A percentile compares a stretch with the other conserved stretches of the same genome.
Conservation (phyloP, 768 basidiomycete species). For the Dentipellis sp. region DNA sequence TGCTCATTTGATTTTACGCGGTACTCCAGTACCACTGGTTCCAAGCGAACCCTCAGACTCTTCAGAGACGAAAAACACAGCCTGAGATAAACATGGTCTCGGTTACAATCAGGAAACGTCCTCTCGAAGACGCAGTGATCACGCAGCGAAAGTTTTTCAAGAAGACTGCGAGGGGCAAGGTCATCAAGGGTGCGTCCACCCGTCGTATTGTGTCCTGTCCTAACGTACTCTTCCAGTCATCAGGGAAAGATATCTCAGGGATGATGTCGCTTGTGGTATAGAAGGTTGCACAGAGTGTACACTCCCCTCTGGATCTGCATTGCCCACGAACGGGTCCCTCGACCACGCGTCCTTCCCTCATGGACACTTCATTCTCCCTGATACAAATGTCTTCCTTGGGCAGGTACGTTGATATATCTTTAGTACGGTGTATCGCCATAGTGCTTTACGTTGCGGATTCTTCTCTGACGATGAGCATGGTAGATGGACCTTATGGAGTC, state of each 20-base stretch:
- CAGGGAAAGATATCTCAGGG: conserved; percentile 87
- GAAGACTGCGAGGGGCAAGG: conserved; percentile 90
- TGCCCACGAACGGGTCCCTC: conserved; percentile 53
- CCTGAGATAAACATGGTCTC: conserved; percentile 29
- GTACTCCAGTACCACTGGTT: not conserved
- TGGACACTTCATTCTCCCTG: conserved; percentile 82
- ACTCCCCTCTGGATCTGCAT: conserved; percentile 27
- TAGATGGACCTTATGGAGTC: conserved; percentile 95
- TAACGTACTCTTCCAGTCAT: conserved; percentile 38
- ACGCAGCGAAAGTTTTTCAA: conserved; percentile 93
- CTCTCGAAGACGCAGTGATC: conserved; percentile 57
- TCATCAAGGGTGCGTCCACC: conserved; percentile 67
- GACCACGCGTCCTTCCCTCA: conserved; percentile 46
- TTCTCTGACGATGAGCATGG: not conserved
- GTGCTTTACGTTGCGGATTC: no score
- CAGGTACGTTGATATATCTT: conserved; percentile 44
- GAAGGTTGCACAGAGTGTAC: conserved; percentile 57
- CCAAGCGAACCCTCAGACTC: not conserved
- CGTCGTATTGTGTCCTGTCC: not conserved
- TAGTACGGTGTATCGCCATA: not conserved
- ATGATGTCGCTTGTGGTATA: conserved; percentile 87
- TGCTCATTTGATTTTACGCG: no score
- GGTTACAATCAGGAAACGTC: conserved; percentile 68
- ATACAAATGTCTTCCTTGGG: conserved; percentile 90
- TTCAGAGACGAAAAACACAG: not conserved